A percentile compares a stretch with the other conserved stretches of the same genome.
phyloP scores from a whole-genome alignment of 192 early-diverging fungal genomes.

The Gonapodya prolifera region DNA sequence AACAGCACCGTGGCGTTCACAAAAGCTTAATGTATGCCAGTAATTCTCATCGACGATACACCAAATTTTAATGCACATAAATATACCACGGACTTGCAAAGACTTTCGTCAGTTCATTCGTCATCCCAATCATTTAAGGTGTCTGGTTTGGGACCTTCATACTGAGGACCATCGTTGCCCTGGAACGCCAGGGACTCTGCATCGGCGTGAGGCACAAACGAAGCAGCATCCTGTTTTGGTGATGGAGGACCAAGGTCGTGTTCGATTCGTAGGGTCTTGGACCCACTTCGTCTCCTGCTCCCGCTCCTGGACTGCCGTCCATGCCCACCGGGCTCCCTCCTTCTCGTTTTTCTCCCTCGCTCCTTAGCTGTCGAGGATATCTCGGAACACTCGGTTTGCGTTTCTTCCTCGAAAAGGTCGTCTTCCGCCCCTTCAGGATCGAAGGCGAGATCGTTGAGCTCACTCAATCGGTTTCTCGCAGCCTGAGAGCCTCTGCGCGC shows the following conservation, averaged over 20 bases:
- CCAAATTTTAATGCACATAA: background rate
- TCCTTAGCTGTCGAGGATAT: background rate
- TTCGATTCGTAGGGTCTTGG: no score
- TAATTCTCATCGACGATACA: background rate
- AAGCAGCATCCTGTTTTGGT: no score
- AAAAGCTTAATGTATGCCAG: slow-evolving; percentile 29
- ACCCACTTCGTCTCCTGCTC: no score
- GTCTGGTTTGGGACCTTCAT: background rate
- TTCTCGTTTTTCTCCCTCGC: background rate
- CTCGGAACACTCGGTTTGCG: background rate
- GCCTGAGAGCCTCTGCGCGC: background rate
- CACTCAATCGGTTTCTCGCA: background rate
- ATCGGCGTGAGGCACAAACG: no score
- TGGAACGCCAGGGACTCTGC: background rate
- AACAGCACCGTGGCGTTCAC: slow-evolving; percentile 56
- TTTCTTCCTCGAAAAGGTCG: background rate
- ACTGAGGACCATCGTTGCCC: background rate
- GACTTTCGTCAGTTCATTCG: background rate
- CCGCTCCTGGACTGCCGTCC: no score
- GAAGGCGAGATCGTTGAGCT: background rate
- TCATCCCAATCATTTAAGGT: background rate
- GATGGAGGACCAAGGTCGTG: no score
- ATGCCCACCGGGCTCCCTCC: background rate
- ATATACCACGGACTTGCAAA: background rate
- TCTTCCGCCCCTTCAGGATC: background rate